These are phyloP conservation scores for Lactarius sanguifluus DNA, from an alignment of 768 basidiomycete genomes.

Conservation along the genomic window DNA sequence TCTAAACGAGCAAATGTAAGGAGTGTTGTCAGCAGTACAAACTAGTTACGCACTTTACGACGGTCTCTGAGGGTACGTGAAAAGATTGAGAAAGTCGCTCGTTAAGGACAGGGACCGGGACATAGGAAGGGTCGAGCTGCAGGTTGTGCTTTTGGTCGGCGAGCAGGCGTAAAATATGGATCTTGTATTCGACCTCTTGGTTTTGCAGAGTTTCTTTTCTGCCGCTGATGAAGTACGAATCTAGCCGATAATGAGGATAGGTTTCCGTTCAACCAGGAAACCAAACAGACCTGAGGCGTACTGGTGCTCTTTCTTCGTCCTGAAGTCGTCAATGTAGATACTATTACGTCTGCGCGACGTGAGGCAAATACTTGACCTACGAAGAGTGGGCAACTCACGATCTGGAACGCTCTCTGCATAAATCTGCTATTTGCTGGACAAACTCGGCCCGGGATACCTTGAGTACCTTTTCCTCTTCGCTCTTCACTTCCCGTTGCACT, in stretches of 20 bases:
- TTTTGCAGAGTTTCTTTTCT: slow-evolving; percentile 13
- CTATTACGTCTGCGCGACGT: slow-evolving; percentile 4
- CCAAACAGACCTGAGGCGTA: slow-evolving; percentile 11
- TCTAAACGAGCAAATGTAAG: slow-evolving; percentile 6
- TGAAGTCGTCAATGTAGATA: slow-evolving; percentile 8
- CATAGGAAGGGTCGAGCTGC: slow-evolving; percentile 25
- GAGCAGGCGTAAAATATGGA: slow-evolving; percentile 15
- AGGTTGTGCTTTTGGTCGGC: slow-evolving; percentile 21
- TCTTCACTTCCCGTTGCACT: slow-evolving; percentile 12
- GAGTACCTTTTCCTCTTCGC: neutral
- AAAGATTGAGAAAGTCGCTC: slow-evolving; percentile 21
- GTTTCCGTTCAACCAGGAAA: neutral
- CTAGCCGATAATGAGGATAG: neutral
- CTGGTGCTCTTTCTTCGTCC: slow-evolving; percentile 12
- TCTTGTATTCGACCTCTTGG: slow-evolving; percentile 21
- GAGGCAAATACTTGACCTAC: neutral
- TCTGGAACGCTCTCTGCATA: slow-evolving; percentile 8
- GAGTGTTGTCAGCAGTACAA: too few species aligned
- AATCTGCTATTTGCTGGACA: slow-evolving; percentile 12
- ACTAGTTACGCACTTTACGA: slow-evolving; percentile 13
- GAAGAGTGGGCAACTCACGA: slow-evolving; percentile 6
- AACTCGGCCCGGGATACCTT: slow-evolving; percentile 6
- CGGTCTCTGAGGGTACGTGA: slow-evolving; percentile 4
- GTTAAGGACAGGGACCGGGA: slow-evolving; percentile 17
- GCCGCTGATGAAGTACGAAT: slow-evolving; percentile 19